Evolutionary conservation across 148 eudicot species (phyloP).

Genomic region (Beta vulgaris): DNA sequence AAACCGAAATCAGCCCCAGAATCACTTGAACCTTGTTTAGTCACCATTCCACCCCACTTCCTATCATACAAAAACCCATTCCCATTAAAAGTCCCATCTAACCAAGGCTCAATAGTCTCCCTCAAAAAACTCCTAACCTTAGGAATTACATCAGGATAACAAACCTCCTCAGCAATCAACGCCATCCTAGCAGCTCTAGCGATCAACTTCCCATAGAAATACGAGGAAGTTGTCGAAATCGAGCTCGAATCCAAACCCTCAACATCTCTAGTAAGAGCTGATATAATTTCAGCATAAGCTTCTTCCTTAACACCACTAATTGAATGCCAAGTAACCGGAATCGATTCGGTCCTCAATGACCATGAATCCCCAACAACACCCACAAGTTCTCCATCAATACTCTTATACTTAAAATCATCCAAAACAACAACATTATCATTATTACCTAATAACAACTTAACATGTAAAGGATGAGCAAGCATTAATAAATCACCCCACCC

Average conservation of each 20-base stretch:
- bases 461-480: constrained; percentile 91
- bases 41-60: constrained; percentile 89
- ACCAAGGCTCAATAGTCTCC: constrained; percentile 84
- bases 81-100: constrained; percentile 62
- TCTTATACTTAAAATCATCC: constrained; percentile 67
- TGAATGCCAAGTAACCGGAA: constrained; percentile 87
- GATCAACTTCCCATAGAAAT: constrained; percentile 73
- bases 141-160: constrained; percentile 61
- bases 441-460: constrained; percentile 45
- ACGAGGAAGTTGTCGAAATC: constrained; percentile 66
- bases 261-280: constrained; percentile 67
- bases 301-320: constrained; percentile 62
- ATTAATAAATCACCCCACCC: constrained; percentile 88
- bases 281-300: constrained; percentile 50
- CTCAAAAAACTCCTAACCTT: constrained; percentile 54
- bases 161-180: constrained; percentile 85
- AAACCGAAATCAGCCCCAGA: constrained; percentile 90
- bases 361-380: constrained; percentile 94
- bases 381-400: constrained; percentile 94
- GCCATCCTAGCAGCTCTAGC: constrained; percentile 94
- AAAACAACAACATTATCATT: constrained; percentile 43
- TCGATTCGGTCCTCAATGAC: constrained; percentile 62
- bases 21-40: constrained; percentile 66
- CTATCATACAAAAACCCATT: constrained; percentile 81
- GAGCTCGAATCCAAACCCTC: constrained; percentile 40